Base-by-base conservation (phyloP, 495 filamentous ascomycete species). In the Hyaloscypha variabilis region DNA sequence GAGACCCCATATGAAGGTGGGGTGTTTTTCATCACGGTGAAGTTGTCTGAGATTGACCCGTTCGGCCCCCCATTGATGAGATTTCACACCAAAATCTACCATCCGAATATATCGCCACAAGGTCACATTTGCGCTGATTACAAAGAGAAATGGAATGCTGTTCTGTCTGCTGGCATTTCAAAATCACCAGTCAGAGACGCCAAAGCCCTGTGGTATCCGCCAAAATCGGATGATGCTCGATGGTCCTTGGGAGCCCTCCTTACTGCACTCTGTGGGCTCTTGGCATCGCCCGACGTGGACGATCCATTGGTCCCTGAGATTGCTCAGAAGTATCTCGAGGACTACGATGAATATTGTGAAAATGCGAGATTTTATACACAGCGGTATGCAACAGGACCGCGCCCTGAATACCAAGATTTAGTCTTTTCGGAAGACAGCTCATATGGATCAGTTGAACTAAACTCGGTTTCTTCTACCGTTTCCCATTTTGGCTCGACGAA, bases 301-400 rank as follows among this genome's bases (percentile, higher is more conserved):
- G 69, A 68, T 34, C 69, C 69, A 23, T 49, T 71, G n/a, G 69
- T 71, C 3, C 69, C 69, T 6, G 69, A 71, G 51, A 71, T 71
- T 21, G 69, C 69, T 6, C 65, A 71, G 58, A 60, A 21, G 34
- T 68, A 71, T 28, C 31, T 71, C 30, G 25, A 58, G 25, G 17
- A 58, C 26, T 58, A 58, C 34, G 25, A 58, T n/a, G 55, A 28
- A 1, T 58, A 29, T 58, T 58, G 55, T 28, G 26, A 58, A n/a
- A 21, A 30, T 29, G 55, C 55, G 10, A 31, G 29, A 2, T 19
- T 31, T n/a, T 58, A 58, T 34, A 58, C 55, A 31, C 25, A 29
- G 11, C 55, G 55, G 3, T 58, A 34, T 36, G 55, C 55, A 3
- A 31, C 39, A 11, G 39, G 39, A 46, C 51, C 26, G 8, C 23